A percentile compares a stretch with the other conserved stretches of the same genome.
phyloP scores from a whole-genome alignment of 2,329 filamentous ascomycete species.

The Saccharata proteae region DNA sequence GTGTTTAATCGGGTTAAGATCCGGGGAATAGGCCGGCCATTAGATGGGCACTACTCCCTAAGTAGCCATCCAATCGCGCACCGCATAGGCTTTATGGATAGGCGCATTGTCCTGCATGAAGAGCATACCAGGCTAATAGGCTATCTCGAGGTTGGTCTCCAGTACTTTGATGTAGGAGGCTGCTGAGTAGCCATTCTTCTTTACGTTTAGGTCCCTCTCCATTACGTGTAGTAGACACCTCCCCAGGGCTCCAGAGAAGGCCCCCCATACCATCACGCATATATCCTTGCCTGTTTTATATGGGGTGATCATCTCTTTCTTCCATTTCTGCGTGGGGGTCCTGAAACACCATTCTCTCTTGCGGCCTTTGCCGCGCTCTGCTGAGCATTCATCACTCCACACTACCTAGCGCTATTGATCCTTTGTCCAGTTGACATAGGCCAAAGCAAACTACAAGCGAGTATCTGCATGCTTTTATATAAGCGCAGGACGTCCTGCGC shows the following conservation, averaged over 20 bases:
- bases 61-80: constrained; percentile 10
- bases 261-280: constrained; percentile 5
- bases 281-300: not conserved
- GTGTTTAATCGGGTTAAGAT: constrained; percentile 17
- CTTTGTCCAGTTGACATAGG: not conserved
- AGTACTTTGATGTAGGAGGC: constrained; percentile 8
- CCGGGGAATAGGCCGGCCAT: constrained; percentile 13
- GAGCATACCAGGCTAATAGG: constrained; percentile 4
- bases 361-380: constrained; percentile 8
- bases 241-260: constrained; percentile 1
- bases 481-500: not conserved
- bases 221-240: constrained; percentile 10
- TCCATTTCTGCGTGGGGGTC: not conserved
- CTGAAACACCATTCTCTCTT: not conserved
- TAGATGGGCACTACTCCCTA: constrained; percentile 10
- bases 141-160: constrained; percentile 5
- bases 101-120: constrained; percentile 16
- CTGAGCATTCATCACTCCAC: constrained; percentile 12
- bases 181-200: constrained; percentile 7
- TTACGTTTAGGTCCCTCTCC: constrained; percentile 6
- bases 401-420: constrained; percentile 11
- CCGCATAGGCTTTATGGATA: constrained; percentile 11
- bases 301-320: not conserved
- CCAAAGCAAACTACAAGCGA: not conserved
- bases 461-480: not conserved